Conservation (phyloP, 768 basidiomycete species). For the Boletus subcaerulescens region DNA sequence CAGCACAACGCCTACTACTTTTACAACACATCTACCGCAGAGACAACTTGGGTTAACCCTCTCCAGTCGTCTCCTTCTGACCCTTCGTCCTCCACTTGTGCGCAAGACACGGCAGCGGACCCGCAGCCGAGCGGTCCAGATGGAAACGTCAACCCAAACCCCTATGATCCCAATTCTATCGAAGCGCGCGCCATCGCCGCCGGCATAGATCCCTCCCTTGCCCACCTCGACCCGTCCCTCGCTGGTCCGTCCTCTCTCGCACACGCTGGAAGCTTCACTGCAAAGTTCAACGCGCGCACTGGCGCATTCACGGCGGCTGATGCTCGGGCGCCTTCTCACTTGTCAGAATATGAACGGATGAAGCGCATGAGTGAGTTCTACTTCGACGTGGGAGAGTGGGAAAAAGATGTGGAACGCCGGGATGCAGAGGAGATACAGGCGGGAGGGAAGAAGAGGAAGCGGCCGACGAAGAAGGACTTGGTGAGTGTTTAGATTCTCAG, state of each 20-base stretch:
- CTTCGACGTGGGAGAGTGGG: conserved; percentile 82
- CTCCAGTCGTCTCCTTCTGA: conserved; percentile 41
- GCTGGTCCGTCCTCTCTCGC: conserved; percentile 30
- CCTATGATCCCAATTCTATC: conserved; percentile 41
- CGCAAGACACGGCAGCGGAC: conserved; percentile 18
- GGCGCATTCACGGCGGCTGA: conserved; percentile 68
- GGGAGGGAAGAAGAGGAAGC: conserved; percentile 72
- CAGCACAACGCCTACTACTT: conserved; percentile 84
- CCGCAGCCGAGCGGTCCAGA: conserved; percentile 23
- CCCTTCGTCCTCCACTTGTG: conserved; percentile 17
- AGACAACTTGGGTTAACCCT: conserved; percentile 86
- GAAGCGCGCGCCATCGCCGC: conserved; percentile 72
- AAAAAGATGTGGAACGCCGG: conserved; percentile 58
- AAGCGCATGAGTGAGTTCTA: conserved; percentile 83
- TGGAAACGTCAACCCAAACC: conserved; percentile 14
- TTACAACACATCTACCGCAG: conserved; percentile 68
- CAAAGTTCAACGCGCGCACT: conserved; percentile 80
- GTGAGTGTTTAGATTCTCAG: conserved; percentile 41
- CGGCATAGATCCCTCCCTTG: conserved; percentile 82
- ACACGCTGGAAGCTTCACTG: conserved; percentile 49
- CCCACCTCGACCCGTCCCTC: conserved; percentile 75
- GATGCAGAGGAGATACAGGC: conserved; percentile 45
- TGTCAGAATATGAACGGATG: conserved; percentile 79
- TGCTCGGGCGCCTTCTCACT: conserved; percentile 67
- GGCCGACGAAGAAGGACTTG: conserved; percentile 80